Percentiles rank a stretch among this genome's conserved stretches.
phyloP scores from a whole-genome alignment of 2,329 filamentous ascomycete species.

The Diaporthe ampelina region DNA sequence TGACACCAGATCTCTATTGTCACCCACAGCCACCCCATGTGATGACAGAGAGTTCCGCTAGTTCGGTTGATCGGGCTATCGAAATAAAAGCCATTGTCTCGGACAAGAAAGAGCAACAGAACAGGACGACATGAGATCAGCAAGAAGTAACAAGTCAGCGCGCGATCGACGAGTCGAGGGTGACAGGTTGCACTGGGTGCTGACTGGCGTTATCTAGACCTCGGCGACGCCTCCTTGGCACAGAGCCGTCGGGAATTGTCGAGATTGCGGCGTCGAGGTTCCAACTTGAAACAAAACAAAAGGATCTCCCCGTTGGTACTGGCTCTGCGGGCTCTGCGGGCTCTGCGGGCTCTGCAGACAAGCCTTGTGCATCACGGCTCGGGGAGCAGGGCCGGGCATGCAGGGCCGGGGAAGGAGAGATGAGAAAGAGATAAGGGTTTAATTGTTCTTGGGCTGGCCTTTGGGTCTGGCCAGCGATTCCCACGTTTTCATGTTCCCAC shows the following conservation, averaged over 20 bases:
- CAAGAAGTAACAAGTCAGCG: conserved; percentile 1
- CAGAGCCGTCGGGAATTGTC: conserved; percentile 10
- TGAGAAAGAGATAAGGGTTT: conserved; percentile 29
- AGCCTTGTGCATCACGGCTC: conserved; percentile 16
- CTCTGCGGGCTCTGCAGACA: background rate
- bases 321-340: too few relatives aligned
- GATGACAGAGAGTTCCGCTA: conserved; percentile 22
- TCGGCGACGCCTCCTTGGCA: conserved; percentile 16
- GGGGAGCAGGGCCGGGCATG: conserved; percentile 13
- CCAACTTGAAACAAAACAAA: conserved; percentile 14
- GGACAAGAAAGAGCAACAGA: conserved; percentile 17
- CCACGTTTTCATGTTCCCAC: conserved; percentile 2
- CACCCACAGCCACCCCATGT: background rate
- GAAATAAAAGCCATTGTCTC: conserved; percentile 26
- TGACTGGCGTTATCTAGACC: conserved; percentile 8
- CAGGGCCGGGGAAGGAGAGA: conserved; percentile 6
- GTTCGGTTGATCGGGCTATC: conserved; percentile 17
- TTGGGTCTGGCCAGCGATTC: conserved; percentile 12
- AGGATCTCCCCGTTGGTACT: conserved; percentile 22
- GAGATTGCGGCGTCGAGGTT: conserved; percentile 17
- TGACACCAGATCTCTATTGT: conserved; percentile 3
- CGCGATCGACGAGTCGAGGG: conserved; percentile 1
- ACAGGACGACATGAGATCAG: background rate
- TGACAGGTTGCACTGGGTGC: background rate
- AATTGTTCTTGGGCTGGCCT: conserved; percentile 15